These are phyloP conservation scores for Hypomontagnella monticulosa DNA, from an alignment of 495 filamentous ascomycete species.

Conservation along the genomic window DNA sequence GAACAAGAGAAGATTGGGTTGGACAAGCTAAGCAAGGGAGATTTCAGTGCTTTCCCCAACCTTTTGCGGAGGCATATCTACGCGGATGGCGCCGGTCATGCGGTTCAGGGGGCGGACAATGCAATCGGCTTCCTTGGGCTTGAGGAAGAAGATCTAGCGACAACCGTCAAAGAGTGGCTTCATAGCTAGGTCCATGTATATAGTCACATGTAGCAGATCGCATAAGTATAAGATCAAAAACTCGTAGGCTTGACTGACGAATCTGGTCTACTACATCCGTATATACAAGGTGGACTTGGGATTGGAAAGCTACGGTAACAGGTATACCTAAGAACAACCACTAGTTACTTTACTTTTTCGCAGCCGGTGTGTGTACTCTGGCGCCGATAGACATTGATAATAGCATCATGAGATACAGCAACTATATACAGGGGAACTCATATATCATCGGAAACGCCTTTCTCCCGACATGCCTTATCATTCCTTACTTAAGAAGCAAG, in stretches of 20 bases:
- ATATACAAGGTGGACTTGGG: constrained; percentile 21
- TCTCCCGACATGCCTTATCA: too few species aligned
- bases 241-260: not conserved
- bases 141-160: constrained; percentile 42
- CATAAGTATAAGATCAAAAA: not conserved
- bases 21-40: constrained; percentile 55
- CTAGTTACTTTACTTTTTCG: too few species aligned
- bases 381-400: not conserved
- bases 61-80: constrained; percentile 48
- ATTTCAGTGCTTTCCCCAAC: constrained; percentile 55
- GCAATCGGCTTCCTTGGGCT: constrained; percentile 39
- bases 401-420: not conserved
- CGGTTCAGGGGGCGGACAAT: constrained; percentile 41
- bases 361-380: not conserved
- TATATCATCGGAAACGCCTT: not conserved
- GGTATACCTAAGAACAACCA: too few species aligned
- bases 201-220: too few species aligned
- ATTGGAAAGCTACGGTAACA: not conserved
- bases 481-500: too few species aligned
- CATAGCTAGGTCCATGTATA: too few species aligned
- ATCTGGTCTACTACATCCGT: constrained; percentile 6
- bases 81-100: constrained; percentile 59
- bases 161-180: constrained; percentile 41
- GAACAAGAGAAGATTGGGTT: constrained; percentile 56
- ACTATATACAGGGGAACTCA: constrained; percentile 27